Percentiles rank a stretch among this genome's conserved stretches.
Conservation (phyloP, 768 basidiomycete genomes). For the Phaeotremella fagi region DNA sequence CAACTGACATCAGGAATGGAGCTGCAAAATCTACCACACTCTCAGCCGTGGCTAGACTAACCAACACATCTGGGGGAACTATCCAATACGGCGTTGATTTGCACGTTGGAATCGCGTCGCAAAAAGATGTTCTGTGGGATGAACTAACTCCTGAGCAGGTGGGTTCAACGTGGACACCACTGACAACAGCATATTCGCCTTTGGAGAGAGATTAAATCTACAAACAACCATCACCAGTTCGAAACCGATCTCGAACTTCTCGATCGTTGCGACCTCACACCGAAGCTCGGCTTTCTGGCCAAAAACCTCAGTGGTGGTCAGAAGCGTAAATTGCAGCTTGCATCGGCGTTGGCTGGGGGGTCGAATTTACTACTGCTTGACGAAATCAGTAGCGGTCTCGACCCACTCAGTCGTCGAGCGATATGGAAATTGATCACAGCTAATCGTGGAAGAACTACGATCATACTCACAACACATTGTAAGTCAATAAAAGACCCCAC, state of each 20-base stretch:
- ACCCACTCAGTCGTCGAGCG: slow-evolving; percentile 71
- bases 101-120: slow-evolving; percentile 71
- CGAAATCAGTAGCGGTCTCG: slow-evolving; percentile 56
- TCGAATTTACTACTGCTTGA: slow-evolving; percentile 41
- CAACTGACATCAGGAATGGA: slow-evolving; percentile 47
- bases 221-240: slow-evolving; percentile 37
- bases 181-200: slow-evolving; percentile 60
- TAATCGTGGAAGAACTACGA: slow-evolving; percentile 61
- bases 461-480: slow-evolving; percentile 76
- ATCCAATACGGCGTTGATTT: slow-evolving; percentile 53
- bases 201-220: slow-evolving; percentile 65
- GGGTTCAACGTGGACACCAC: not conserved
- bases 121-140: slow-evolving; percentile 76
- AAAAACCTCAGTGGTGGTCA: slow-evolving; percentile 70
- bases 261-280: slow-evolving; percentile 66
- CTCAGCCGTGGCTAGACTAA: slow-evolving; percentile 62
- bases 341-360: slow-evolving; percentile 70
- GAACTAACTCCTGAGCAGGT: slow-evolving; percentile 61
- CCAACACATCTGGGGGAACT: slow-evolving; percentile 56
- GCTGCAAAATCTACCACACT: slow-evolving; percentile 73
- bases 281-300: slow-evolving; percentile 64
- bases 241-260: slow-evolving; percentile 65
- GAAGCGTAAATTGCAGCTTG: slow-evolving; percentile 77
- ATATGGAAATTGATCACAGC: slow-evolving; percentile 70
- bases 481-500: slow-evolving; percentile 22